Base-by-base conservation (phyloP, 2,329 filamentous ascomycete genomes). In the Aspergillus terreus region DNA sequence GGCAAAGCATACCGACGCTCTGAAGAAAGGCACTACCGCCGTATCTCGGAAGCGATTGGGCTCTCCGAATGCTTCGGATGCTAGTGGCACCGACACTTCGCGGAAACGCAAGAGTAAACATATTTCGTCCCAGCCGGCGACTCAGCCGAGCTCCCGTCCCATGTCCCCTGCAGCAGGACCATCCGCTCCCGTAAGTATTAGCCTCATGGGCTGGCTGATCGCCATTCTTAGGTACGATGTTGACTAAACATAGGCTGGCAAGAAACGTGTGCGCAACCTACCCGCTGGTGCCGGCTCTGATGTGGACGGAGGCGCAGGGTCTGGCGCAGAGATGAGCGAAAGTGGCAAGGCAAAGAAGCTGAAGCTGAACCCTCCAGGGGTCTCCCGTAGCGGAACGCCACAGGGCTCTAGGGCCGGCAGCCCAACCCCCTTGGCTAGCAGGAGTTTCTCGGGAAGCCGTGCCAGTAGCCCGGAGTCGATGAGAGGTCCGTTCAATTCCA, bases 61-160 rank as follows among this genome's bases (percentile, higher is more conserved):
- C 15, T 96, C 91, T 14, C 90, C 92, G 3, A 87, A 92, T 58
- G 79, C 88, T 30, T 96, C 91, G 2, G 92, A 97, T 67, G 90
- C 90, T 9, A 95, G 90, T 67, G 92, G 90, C 48, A 95, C 92
- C 61, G 92, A 97, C 68, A 92, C 89, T 0, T 83, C 85, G 21
- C 86, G 87, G 58, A 91, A 89, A 75, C 82, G 81, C 67, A 83
- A 87, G 66, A 88, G 86, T 74, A 87, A 87, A 67, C 80, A 83
- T 55, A 57, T 59, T 10, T 51, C 63, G 4, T 57, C 65, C n/a
- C 69, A 69, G 44, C 53, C 63, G 19, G 58, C 62, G 12, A 59
- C 67, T 25, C 68, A 71, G 52, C 66, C 71, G 17, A 62, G 55
- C 9, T 75, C 69, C 84, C 88, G 72, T 81, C 92, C 58, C 78